Evolutionary conservation across 495 filamentous ascomycete species (phyloP).

Genomic region (Xylaria intraflava): DNA sequence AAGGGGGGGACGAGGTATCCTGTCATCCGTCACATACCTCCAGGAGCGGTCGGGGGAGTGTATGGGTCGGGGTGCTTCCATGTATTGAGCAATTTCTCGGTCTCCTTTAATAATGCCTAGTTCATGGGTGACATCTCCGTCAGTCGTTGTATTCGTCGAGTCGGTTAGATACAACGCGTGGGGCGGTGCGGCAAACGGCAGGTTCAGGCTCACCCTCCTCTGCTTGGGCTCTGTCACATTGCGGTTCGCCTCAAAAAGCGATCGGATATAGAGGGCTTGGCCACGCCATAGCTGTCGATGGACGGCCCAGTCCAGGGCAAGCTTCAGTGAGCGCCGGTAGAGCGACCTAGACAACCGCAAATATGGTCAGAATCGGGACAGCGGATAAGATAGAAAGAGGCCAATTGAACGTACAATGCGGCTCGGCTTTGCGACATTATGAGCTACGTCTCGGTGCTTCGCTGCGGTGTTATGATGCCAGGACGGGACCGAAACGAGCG

Average conservation of each 20-base stretch:
- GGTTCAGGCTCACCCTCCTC: slow-evolving; percentile 58
- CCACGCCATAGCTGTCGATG: slow-evolving; percentile 87
- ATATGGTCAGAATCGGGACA: slow-evolving; percentile 10
- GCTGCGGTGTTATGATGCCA: slow-evolving; percentile 5
- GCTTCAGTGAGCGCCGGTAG: slow-evolving; percentile 87
- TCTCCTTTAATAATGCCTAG: slow-evolving; percentile 74
- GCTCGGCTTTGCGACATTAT: slow-evolving; percentile 43
- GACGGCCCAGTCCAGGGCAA: slow-evolving; percentile 89
- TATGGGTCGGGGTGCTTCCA: slow-evolving; percentile 99
- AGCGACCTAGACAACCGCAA: slow-evolving; percentile 58
- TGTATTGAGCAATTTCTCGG: slow-evolving; percentile 77
- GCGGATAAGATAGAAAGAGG: too few relatives aligned
- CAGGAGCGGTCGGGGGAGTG: slow-evolving; percentile 77
- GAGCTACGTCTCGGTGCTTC: slow-evolving; percentile 10
- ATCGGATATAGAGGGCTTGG: slow-evolving; percentile 91
- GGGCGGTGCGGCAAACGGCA: neutral
- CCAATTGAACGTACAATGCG: slow-evolving; percentile 36
- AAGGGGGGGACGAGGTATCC: neutral
- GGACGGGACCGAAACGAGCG: neutral
- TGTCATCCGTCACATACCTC: slow-evolving; percentile 57
- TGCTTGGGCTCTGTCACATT: slow-evolving; percentile 79
- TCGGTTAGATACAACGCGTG: neutral
- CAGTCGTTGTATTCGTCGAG: neutral
- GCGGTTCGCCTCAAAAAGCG: slow-evolving; percentile 90
- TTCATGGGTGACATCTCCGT: neutral